A percentile compares a stretch with the other conserved stretches of the same genome.
Evolutionary conservation across 805 yeast species (phyloP).

Genomic region (Candida maris): DNA sequence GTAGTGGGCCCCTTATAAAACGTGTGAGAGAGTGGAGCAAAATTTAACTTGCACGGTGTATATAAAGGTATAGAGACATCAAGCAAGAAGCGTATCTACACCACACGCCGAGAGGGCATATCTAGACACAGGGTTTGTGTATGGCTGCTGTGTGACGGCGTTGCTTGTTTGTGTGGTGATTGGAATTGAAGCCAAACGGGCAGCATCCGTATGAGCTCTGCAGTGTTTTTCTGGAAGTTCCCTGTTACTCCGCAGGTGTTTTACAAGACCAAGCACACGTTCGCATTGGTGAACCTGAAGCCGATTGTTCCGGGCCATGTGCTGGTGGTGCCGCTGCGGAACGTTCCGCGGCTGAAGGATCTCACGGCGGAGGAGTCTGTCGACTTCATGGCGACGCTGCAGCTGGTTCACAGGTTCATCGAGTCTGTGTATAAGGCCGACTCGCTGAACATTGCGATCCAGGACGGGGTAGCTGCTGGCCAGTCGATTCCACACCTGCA

Average conservation of each 20-base stretch:
- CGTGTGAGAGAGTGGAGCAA: too few species aligned
- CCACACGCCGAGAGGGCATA: too few species aligned
- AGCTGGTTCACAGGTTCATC: conserved; percentile 64
- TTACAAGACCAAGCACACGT: conserved; percentile 61
- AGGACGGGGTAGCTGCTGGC: conserved; percentile 95
- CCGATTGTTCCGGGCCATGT: conserved; percentile 96
- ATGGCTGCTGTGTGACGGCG: too few species aligned
- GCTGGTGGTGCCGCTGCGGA: conserved; percentile 77
- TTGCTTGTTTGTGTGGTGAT: too few species aligned
- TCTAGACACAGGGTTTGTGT: too few species aligned
- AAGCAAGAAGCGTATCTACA: too few species aligned
- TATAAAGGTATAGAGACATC: too few species aligned
- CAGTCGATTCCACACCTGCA: conserved; percentile 96
- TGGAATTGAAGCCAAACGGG: too few species aligned
- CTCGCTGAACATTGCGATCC: conserved; percentile 84
- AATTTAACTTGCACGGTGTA: too few species aligned
- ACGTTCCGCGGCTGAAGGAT: conserved; percentile 63
- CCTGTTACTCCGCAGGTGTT: conserved; percentile 55
- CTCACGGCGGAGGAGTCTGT: conserved; percentile 65
- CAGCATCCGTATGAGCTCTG: conserved; percentile 10
- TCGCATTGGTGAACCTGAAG: conserved; percentile 84
- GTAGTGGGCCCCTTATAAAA: too few species aligned
- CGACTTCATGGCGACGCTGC: conserved; percentile 78
- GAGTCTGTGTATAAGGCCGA: conserved; percentile 70
- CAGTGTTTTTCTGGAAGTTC: conserved; percentile 48